phyloP scores from a whole-genome alignment of 768 basidiomycete species.

The Suillus variegatus region DNA sequence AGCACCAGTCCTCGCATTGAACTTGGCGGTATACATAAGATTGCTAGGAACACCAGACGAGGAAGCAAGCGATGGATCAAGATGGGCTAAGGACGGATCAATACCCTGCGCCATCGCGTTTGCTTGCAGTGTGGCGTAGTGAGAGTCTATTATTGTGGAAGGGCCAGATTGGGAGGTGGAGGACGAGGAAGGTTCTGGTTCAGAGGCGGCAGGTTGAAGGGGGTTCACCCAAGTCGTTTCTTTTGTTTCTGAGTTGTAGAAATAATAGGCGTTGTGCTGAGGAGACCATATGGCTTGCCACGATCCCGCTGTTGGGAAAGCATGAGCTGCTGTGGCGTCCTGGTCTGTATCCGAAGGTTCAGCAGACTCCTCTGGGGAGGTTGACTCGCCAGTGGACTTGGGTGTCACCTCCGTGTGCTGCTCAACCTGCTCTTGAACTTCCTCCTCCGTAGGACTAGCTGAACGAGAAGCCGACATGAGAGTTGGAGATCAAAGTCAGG shows the following conservation, averaged over 20 bases:
- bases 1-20: conserved; percentile 80
- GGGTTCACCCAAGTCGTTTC: conserved; percentile 89
- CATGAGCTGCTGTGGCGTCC: conserved; percentile 12
- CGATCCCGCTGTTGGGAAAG: conserved; percentile 31
- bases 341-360: conserved; percentile 10
- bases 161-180: conserved; percentile 18
- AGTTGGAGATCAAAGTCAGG: conserved; percentile 1
- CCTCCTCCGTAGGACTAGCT: conserved; percentile 8
- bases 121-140: conserved; percentile 57
- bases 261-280: conserved; percentile 81
- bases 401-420: conserved; percentile 3
- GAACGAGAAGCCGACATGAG: conserved; percentile 17
- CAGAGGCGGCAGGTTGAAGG: conserved; percentile 42
- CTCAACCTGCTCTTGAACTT: neutral
- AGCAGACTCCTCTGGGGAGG: conserved; percentile 9
- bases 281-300: conserved; percentile 88
- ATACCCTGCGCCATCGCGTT: conserved; percentile 80
- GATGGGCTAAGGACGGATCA: conserved; percentile 77
- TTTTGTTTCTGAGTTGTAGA: conserved; percentile 72
- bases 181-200: conserved; percentile 24
- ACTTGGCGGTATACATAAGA: conserved; percentile 64
- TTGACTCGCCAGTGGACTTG: conserved; percentile 7
- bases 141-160: conserved; percentile 31
- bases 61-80: conserved; percentile 69
- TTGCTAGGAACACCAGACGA: conserved; percentile 32